phyloP scores from a whole-genome alignment of 768 basidiomycete genomes.

The Mycena vitilis region DNA sequence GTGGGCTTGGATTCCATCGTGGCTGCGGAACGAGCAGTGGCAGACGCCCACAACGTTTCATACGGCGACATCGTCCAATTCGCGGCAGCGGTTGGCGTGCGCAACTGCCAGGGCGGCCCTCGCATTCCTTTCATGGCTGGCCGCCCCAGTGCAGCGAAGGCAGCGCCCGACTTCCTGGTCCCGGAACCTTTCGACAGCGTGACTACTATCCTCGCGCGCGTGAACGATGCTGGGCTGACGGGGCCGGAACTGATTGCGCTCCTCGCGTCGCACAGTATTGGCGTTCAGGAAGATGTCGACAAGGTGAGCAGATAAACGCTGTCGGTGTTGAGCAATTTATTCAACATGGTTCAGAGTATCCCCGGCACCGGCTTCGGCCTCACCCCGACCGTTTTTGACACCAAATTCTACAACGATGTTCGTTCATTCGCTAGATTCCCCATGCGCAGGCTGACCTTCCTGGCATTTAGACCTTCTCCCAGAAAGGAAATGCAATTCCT shows the following conservation, averaged over 20 bases:
- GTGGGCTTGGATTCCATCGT: conserved; percentile 29
- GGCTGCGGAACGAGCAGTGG: neutral
- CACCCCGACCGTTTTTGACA: neutral
- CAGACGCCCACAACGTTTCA: conserved; percentile 19
- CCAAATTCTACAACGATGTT: neutral
- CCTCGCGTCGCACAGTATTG: conserved; percentile 35
- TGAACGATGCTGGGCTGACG: conserved; percentile 31
- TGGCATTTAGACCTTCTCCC: neutral
- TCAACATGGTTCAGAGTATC: neutral
- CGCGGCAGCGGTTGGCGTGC: conserved; percentile 56
- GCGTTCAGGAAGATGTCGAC: conserved; percentile 33
- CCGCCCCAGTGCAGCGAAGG: conserved; percentile 46
- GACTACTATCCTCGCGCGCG: conserved; percentile 2
- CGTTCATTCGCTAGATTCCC: neutral
- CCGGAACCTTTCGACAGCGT: conserved; percentile 44
- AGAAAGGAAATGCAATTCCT: conserved; percentile 14
- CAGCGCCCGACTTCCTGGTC: conserved; percentile 46
- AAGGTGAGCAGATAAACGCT: too few species aligned
- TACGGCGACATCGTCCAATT: conserved; percentile 47
- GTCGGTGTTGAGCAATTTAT: neutral
- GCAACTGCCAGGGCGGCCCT: conserved; percentile 59
- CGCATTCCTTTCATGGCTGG: conserved; percentile 55
- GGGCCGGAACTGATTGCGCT: conserved; percentile 32
- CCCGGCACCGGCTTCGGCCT: neutral
- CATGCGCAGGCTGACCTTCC: too few species aligned